These are phyloP conservation scores for Plectosphaerella plurivora DNA, from an alignment of 2,329 filamentous ascomycete species.

Conservation along the genomic window DNA sequence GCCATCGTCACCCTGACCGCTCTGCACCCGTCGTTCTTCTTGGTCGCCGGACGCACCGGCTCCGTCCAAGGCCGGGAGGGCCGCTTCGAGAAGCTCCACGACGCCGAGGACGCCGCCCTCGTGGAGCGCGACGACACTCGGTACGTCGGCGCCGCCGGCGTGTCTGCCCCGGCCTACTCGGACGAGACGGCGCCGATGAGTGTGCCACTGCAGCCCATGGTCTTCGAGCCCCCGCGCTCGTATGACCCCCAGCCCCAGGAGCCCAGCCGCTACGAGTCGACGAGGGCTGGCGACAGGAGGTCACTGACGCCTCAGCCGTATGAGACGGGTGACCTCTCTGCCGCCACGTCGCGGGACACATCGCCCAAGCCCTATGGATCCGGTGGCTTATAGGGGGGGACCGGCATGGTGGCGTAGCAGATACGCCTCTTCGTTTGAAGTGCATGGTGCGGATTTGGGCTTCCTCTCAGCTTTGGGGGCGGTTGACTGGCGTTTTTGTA, in stretches of 20 bases:
- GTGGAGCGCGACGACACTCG: slow-evolving; percentile 2
- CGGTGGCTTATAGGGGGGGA: neutral
- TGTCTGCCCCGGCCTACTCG: neutral
- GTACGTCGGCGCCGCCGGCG: neutral
- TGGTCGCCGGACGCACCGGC: slow-evolving; percentile 5
- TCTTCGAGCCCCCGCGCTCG: neutral
- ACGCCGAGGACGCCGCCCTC: slow-evolving; percentile 8
- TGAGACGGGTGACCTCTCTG: neutral
- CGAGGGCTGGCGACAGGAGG: neutral
- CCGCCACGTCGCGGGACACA: neutral
- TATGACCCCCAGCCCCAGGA: neutral
- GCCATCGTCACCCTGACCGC: slow-evolving; percentile 19
- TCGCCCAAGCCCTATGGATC: neutral
- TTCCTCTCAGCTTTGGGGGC: too few species aligned
- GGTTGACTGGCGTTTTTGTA: too few species aligned
- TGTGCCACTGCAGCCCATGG: neutral
- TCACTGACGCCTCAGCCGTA: neutral
- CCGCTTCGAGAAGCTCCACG: slow-evolving; percentile 8
- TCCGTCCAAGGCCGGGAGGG: slow-evolving; percentile 2
- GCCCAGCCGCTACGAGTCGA: neutral
- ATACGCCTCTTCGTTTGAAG: neutral
- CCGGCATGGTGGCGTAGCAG: neutral
- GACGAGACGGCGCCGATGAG: neutral
- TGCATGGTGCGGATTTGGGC: too few species aligned
- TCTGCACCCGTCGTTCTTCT: slow-evolving; percentile 20